These are phyloP conservation scores for Coffea humblotiana DNA, from an alignment of 305 asterid species.

Conservation along the genomic window DNA sequence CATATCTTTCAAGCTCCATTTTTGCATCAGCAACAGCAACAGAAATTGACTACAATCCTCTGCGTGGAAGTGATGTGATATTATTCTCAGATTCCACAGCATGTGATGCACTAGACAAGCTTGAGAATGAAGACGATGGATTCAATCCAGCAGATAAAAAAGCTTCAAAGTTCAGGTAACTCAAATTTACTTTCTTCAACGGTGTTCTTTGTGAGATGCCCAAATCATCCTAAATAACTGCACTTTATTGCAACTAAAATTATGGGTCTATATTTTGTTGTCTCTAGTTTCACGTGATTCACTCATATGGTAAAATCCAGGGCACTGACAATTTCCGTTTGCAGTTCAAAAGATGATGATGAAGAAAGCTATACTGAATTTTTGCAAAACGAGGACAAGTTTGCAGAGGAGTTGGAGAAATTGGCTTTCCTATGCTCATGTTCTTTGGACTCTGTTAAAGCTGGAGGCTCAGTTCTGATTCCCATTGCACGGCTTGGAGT, in stretches of 20 bases:
- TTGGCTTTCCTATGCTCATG: slow-evolving; percentile 69
- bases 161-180: slow-evolving; percentile 49
- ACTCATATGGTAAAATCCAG: slow-evolving; percentile 10
- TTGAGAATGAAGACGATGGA: slow-evolving; percentile 30
- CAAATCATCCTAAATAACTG: neutral
- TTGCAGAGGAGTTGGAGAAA: slow-evolving; percentile 66
- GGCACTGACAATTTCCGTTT: slow-evolving; percentile 9
- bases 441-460: slow-evolving; percentile 56
- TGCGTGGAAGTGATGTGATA: slow-evolving; percentile 62
- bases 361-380: slow-evolving; percentile 32
- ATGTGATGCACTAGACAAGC: slow-evolving; percentile 26
- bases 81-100: slow-evolving; percentile 63
- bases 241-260: neutral
- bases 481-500: slow-evolving; percentile 72
- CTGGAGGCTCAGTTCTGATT: slow-evolving; percentile 81
- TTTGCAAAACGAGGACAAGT: slow-evolving; percentile 38
- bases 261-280: neutral
- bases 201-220: neutral
- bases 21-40: slow-evolving; percentile 51
- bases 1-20: slow-evolving; percentile 69
- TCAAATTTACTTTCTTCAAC: slow-evolving; percentile 1
- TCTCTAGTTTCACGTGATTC: neutral
- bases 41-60: slow-evolving; percentile 56
- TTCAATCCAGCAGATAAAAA: slow-evolving; percentile 23
- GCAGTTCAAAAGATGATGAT: slow-evolving; percentile 39